A percentile compares a stretch with the other conserved stretches of the same genome.
These are phyloP conservation scores for Gaertneriomyces semiglobifer DNA, from an alignment of 192 early-diverging fungal genomes.

Conservation along the genomic window DNA sequence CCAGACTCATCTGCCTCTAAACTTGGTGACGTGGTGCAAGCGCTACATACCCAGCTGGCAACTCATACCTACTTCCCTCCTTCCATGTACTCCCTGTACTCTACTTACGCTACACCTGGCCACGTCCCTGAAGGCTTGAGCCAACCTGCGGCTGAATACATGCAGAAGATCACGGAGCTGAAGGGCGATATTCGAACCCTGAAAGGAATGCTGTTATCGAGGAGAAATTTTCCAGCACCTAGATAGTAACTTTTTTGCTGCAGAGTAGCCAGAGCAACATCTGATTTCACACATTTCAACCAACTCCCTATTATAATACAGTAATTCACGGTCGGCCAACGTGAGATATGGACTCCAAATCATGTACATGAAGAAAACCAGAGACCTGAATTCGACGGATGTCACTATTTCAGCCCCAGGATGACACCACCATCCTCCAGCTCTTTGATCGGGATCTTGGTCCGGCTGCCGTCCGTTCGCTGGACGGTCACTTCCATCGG, in stretches of 20 bases:
- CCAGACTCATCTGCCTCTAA: background rate
- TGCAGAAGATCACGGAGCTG: slow-evolving; percentile 7
- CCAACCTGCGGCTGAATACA: slow-evolving; percentile 5
- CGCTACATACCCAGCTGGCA: slow-evolving; percentile 3
- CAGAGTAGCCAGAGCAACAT: too few relatives aligned
- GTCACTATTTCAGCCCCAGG: slow-evolving; percentile 16
- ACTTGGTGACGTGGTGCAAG: background rate
- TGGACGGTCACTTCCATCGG: slow-evolving; percentile 29
- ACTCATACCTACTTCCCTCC: slow-evolving; percentile 18
- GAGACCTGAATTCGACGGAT: too few relatives aligned
- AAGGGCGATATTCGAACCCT: slow-evolving; percentile 36
- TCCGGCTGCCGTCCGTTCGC: slow-evolving; percentile 34
- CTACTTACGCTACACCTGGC: slow-evolving; percentile 6
- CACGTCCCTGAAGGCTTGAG: background rate
- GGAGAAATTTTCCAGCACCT: slow-evolving; percentile 26
- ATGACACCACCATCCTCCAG: slow-evolving; percentile 30
- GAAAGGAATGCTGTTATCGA: slow-evolving; percentile 35
- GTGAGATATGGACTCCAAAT: too few relatives aligned
- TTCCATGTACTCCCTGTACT: slow-evolving; percentile 13
- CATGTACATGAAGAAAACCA: too few relatives aligned
- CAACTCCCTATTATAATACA: too few relatives aligned
- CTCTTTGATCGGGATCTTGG: slow-evolving; percentile 24
- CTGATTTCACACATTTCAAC: too few relatives aligned
- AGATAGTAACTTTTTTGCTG: too few relatives aligned
- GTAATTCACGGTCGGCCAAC: too few relatives aligned